Conservation (phyloP, 2,329 filamentous ascomycete species). For the Sarocladium oryzae region DNA sequence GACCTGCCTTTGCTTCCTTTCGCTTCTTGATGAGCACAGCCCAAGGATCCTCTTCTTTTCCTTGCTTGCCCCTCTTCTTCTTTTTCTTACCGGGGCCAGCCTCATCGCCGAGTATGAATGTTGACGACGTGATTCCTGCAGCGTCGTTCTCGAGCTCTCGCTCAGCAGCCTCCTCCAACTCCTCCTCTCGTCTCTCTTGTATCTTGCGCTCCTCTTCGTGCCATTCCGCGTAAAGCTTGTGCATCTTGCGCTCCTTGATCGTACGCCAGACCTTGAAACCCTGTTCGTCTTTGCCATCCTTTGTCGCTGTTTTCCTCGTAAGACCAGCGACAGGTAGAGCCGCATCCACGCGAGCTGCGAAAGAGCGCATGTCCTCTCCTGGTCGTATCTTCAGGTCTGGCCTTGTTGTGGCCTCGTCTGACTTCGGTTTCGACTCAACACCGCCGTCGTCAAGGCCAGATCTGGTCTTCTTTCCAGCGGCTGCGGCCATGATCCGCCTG, state of each 20-base stretch:
- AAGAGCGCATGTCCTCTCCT: constrained; percentile 77
- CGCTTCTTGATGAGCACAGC: constrained; percentile 62
- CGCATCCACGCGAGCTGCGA: constrained; percentile 75
- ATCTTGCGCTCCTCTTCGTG: constrained; percentile 58
- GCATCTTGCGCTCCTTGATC: constrained; percentile 78
- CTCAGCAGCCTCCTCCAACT: constrained; percentile 57
- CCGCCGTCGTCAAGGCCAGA: constrained; percentile 71
- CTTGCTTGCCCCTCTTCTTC: constrained; percentile 37
- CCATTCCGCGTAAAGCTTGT: constrained; percentile 74
- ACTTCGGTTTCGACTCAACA: constrained; percentile 16
- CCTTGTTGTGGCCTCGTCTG: background rate
- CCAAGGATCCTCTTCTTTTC: constrained; percentile 67
- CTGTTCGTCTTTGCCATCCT: constrained; percentile 54
- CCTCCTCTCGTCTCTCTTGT: constrained; percentile 58
- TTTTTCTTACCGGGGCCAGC: constrained; percentile 22
- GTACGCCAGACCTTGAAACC: constrained; percentile 65
- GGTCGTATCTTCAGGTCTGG: constrained; percentile 66
- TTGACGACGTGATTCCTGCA: constrained; percentile 40
- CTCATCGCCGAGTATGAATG: constrained; percentile 28
- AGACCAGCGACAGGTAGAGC: constrained; percentile 71
- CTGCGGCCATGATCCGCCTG: constrained; percentile 72
- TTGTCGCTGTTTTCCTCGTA: constrained; percentile 50
- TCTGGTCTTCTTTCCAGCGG: constrained; percentile 51
- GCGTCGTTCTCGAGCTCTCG: constrained; percentile 55
- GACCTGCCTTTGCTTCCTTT: constrained; percentile 44